A percentile compares a stretch with the other conserved stretches of the same genome.
phyloP scores from a whole-genome alignment of 306 rosid species.

The Quercus alba region DNA sequence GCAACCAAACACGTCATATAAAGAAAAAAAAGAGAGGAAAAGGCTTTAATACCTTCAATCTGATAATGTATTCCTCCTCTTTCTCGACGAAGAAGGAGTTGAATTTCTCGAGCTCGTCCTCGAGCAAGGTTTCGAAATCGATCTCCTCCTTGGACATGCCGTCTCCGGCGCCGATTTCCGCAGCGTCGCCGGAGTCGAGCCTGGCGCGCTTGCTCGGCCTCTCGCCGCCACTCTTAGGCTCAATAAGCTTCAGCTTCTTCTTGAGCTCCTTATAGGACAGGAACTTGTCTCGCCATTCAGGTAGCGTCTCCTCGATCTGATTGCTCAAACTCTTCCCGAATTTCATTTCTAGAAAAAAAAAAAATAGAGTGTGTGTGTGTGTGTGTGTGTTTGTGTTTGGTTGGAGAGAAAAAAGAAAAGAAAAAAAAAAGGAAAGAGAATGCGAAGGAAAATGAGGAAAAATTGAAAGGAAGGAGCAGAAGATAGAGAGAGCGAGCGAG shows the following conservation, averaged over 20 bases:
- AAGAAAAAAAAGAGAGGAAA: background rate
- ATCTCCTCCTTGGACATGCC: slow-evolving; percentile 61
- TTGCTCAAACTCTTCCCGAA: slow-evolving; percentile 86
- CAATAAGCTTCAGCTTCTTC: slow-evolving; percentile 76
- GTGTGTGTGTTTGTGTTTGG: background rate
- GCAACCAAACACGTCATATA: slow-evolving; percentile 16
- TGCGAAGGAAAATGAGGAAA: background rate
- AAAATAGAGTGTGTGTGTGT: background rate
- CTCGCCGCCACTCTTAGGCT: slow-evolving; percentile 33
- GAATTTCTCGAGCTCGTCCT: slow-evolving; percentile 91
- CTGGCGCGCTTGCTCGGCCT: slow-evolving; percentile 59
- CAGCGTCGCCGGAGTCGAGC: slow-evolving; percentile 3
- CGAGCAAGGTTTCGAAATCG: slow-evolving; percentile 60
- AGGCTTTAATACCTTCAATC: slow-evolving; percentile 59
- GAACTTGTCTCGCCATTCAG: slow-evolving; percentile 97
- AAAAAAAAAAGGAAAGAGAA: background rate
- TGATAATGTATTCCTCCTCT: slow-evolving; percentile 92
- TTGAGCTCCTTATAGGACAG: slow-evolving; percentile 90
- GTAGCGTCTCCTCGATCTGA: slow-evolving; percentile 88
- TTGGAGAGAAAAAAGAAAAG: background rate
- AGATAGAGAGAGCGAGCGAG: background rate
- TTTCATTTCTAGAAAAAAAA: slow-evolving; percentile 41
- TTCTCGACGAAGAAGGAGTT: slow-evolving; percentile 88
- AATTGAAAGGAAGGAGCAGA: background rate
- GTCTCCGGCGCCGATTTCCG: slow-evolving; percentile 5